These are phyloP conservation scores for Suhomyces xylopsoci DNA, from an alignment of 805 yeast genomes.

Conservation along the genomic window DNA sequence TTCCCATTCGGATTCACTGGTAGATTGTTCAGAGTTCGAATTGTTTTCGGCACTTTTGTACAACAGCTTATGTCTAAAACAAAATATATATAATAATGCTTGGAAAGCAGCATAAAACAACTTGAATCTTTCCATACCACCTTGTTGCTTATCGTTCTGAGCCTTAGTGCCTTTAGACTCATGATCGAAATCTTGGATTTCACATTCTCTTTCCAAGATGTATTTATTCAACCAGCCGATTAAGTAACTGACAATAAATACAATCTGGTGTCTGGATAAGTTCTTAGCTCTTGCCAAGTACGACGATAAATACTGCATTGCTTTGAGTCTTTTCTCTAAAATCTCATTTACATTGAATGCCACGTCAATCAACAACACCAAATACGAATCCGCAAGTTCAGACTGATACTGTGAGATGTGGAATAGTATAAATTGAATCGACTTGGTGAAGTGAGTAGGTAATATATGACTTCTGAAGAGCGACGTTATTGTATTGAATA, in stretches of 20 bases:
- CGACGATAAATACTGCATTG: constrained; percentile 88
- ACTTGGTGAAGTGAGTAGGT: constrained; percentile 89
- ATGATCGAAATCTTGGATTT: constrained; percentile 50
- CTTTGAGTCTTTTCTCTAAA: constrained; percentile 74
- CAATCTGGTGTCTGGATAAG: constrained; percentile 66
- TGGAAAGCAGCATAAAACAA: constrained; percentile 89
- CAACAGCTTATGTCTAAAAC: constrained; percentile 73
- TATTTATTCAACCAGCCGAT: constrained; percentile 82
- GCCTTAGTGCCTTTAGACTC: constrained; percentile 8
- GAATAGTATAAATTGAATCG: constrained; percentile 82
- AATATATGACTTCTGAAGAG: constrained; percentile 78
- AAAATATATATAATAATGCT: constrained; percentile 84
- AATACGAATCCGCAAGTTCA: constrained; percentile 79
- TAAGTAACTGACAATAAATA: constrained; percentile 78
- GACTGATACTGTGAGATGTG: constrained; percentile 77
- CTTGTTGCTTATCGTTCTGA: constrained; percentile 28
- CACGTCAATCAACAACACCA: constrained; percentile 77
- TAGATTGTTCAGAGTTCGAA: constrained; percentile 13
- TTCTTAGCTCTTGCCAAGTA: constrained; percentile 83
- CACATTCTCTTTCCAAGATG: constrained; percentile 80
- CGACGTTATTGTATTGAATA: constrained; percentile 72
- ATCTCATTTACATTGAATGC: constrained; percentile 71
- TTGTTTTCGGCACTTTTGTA: constrained; percentile 29
- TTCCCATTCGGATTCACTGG: constrained; percentile 57
- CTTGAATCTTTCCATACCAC: constrained; percentile 89